These are phyloP conservation scores for Fusarium drepaniforme DNA, from an alignment of 2,329 filamentous ascomycete genomes.

Conservation along the genomic window DNA sequence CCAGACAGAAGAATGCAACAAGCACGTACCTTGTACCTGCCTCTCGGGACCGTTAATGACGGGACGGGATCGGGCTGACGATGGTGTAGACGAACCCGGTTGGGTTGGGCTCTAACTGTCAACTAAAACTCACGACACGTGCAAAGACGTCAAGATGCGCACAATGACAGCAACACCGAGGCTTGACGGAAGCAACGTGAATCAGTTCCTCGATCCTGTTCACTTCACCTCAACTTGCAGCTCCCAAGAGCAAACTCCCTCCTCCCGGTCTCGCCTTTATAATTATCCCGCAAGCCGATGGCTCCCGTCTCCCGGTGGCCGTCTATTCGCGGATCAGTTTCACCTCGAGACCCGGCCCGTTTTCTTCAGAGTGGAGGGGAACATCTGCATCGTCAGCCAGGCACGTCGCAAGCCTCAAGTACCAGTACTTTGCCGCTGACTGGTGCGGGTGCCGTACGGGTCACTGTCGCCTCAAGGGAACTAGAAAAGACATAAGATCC, in stretches of 20 bases:
- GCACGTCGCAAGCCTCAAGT: constrained; percentile 11
- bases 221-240: background rate
- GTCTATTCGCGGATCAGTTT: constrained; percentile 18
- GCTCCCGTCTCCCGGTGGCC: constrained; percentile 24
- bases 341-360: constrained; percentile 33
- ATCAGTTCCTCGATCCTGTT: background rate
- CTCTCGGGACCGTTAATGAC: constrained; percentile 20
- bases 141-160: constrained; percentile 1
- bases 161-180: background rate
- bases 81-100: constrained; percentile 8
- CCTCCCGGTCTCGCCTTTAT: constrained; percentile 14
- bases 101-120: constrained; percentile 1
- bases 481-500: constrained; percentile 13
- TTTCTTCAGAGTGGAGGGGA: constrained; percentile 27
- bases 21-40: constrained; percentile 19
- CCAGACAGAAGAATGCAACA: constrained; percentile 18
- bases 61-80: constrained; percentile 8
- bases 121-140: constrained; percentile 18
- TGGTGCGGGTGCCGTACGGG: constrained; percentile 7
- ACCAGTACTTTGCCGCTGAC: constrained; percentile 10
- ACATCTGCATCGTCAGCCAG: constrained; percentile 20
- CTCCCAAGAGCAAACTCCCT: background rate
- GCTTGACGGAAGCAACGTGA: background rate
- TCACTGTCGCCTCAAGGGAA: constrained; percentile 1
- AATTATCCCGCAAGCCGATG: constrained; percentile 35